phyloP scores from a whole-genome alignment of 169 alveolate species.

The Plasmodium gaboni region DNA sequence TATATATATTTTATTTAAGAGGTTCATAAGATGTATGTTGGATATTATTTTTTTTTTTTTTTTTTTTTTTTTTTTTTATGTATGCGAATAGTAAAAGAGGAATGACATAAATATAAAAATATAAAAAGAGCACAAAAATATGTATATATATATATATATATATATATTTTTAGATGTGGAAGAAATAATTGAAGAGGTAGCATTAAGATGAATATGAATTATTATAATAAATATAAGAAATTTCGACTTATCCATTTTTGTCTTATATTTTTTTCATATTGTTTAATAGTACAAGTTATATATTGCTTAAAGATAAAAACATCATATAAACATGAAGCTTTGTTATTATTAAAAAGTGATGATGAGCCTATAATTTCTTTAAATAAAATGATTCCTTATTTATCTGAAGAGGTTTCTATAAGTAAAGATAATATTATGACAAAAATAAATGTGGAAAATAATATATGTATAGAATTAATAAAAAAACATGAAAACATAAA shows the following conservation, averaged over 20 bases:
- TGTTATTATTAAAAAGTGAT: not conserved
- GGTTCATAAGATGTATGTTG: no score
- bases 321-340: not conserved
- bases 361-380: not conserved
- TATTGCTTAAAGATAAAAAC: slow-evolving; percentile 4
- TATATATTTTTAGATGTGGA: not conserved
- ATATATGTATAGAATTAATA: slow-evolving; percentile 26
- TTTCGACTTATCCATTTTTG: not conserved
- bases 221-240: slow-evolving; percentile 12
- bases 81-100: no score
- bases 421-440: slow-evolving; percentile 17
- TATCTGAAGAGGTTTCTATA: slow-evolving; percentile 19
- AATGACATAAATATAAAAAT: no score
- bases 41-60: no score
- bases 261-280: slow-evolving; percentile 8
- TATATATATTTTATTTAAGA: no score
- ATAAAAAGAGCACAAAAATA: no score
- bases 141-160: not conserved
- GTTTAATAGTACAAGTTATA: slow-evolving; percentile 15
- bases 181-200: not conserved
- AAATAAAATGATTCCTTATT: slow-evolving; percentile 29
- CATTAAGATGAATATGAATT: slow-evolving; percentile 7
- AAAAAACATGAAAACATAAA: slow-evolving; percentile 14
- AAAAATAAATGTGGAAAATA: slow-evolving; percentile 23
- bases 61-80: no score